Conservation (phyloP, 2,329 filamentous ascomycete species). For the Salinomyces thailandicus region DNA sequence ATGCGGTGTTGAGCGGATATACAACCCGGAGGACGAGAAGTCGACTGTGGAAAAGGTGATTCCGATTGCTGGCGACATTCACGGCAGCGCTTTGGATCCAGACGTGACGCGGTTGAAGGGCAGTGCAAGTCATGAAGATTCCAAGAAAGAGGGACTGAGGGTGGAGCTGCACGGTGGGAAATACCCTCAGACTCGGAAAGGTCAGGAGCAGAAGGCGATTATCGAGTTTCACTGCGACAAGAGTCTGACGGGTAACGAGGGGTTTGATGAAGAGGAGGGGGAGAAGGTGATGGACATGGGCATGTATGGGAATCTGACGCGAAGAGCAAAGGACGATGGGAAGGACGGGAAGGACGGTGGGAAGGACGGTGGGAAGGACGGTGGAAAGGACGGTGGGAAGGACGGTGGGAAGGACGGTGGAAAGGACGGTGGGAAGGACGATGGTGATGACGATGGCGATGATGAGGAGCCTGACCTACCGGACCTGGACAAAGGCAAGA, state of each 20-base stretch:
- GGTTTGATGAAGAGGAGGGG: constrained; percentile 53
- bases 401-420: no score
- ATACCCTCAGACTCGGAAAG: constrained; percentile 41
- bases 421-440: no score
- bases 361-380: no score
- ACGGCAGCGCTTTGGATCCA: constrained; percentile 53
- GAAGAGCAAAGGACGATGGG: constrained; percentile 19
- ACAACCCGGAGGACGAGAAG: constrained; percentile 39
- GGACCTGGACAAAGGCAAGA: constrained; percentile 45
- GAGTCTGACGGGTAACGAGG: constrained; percentile 60
- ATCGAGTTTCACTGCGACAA: constrained; percentile 78
- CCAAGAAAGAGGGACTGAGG: constrained; percentile 59
- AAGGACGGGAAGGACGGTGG: no score
- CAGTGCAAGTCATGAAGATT: constrained; percentile 53
- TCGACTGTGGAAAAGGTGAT: constrained; percentile 49
- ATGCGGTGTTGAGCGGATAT: constrained; percentile 59
- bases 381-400: no score
- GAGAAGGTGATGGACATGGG: constrained; percentile 42
- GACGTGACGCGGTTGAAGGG: constrained; percentile 56
- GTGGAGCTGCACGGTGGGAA: constrained; percentile 54
- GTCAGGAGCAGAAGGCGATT: constrained; percentile 57
- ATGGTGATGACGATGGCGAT: constrained; percentile 26
- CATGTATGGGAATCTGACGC: constrained; percentile 44
- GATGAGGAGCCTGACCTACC: constrained; percentile 24
- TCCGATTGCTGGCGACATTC: constrained; percentile 65